phyloP scores from a whole-genome alignment of 202 grass and related monocot species.

The Elaeis oleifera region DNA sequence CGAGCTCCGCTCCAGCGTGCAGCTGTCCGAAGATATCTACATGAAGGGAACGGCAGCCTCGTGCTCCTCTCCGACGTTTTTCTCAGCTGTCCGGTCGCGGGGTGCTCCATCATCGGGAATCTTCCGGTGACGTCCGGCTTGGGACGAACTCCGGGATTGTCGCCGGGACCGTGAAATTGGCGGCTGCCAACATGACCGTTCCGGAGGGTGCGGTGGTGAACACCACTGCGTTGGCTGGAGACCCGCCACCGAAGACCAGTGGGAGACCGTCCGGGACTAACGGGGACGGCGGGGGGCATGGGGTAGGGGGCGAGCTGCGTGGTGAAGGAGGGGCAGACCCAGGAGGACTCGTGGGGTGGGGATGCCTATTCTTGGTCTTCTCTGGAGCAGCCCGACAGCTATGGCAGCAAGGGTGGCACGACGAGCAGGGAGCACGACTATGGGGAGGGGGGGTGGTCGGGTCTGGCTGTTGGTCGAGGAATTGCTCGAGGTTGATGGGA shows the following conservation, averaged over 20 bases:
- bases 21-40: slow-evolving; percentile 50
- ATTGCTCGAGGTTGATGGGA: slow-evolving; percentile 59
- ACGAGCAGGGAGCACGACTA: slow-evolving; percentile 93
- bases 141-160: slow-evolving; percentile 44
- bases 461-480: slow-evolving; percentile 69
- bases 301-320: slow-evolving; percentile 86
- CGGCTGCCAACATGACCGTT: slow-evolving; percentile 57
- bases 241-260: slow-evolving; percentile 73
- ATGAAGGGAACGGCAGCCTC: slow-evolving; percentile 71
- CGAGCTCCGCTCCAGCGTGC: slow-evolving; percentile 57
- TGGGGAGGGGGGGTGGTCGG: slow-evolving; percentile 61
- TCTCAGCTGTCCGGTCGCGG: slow-evolving; percentile 56
- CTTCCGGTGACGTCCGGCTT: slow-evolving; percentile 66
- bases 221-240: slow-evolving; percentile 58
- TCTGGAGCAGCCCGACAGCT: slow-evolving; percentile 61
- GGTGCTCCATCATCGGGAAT: slow-evolving; percentile 64
- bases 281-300: slow-evolving; percentile 84
- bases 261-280: slow-evolving; percentile 74
- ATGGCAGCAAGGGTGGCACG: slow-evolving; percentile 88
- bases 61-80: slow-evolving; percentile 47
- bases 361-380: slow-evolving; percentile 81
- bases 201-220: slow-evolving; percentile 61
- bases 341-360: slow-evolving; percentile 98
- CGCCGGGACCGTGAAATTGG: slow-evolving; percentile 54
- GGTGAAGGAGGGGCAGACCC: slow-evolving; percentile 76